These are phyloP conservation scores for Dacryopinax spathularia DNA, from an alignment of 768 basidiomycete genomes.

Conservation along the genomic window DNA sequence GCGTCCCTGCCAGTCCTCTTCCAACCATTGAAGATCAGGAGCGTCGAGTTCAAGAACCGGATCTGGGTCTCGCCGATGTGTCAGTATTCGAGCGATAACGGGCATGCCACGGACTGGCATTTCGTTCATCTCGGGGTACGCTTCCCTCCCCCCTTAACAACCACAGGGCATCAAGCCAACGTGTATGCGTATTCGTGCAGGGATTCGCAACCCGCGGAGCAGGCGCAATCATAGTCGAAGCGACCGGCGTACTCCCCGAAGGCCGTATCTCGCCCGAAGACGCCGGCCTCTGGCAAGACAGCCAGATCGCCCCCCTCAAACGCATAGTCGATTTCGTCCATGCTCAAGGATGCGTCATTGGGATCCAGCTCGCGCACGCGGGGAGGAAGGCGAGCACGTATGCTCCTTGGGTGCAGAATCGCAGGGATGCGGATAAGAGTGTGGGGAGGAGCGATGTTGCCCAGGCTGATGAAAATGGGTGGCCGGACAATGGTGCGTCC, in stretches of 20 bases:
- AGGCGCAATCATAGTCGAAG: background rate
- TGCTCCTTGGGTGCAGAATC: constrained; percentile 41
- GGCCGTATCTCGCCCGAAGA: background rate
- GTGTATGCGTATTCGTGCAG: too few relatives aligned
- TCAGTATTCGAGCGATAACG: constrained; percentile 46
- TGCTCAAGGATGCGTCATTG: background rate
- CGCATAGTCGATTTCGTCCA: background rate
- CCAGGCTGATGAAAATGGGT: constrained; percentile 43
- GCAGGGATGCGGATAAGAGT: background rate
- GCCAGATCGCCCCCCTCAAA: background rate
- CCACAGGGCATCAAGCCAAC: background rate
- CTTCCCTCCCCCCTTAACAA: background rate
- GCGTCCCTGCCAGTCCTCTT: constrained; percentile 20
- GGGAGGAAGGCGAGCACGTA: constrained; percentile 30
- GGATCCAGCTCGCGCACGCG: background rate
- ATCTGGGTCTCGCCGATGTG: constrained; percentile 47
- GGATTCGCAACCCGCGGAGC: constrained; percentile 38
- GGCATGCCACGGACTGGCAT: constrained; percentile 42
- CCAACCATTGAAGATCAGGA: constrained; percentile 41
- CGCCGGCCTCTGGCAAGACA: background rate
- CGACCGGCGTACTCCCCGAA: background rate
- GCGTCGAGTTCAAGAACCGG: constrained; percentile 40
- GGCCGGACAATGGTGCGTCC: constrained; percentile 46
- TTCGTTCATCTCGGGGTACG: constrained; percentile 29
- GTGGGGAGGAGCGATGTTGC: constrained; percentile 25